A percentile compares a stretch with the other conserved stretches of the same genome.
These are phyloP conservation scores for Bryum argenteum DNA, from an alignment of 225 moss, liverwort and hornwort genomes.

Conservation along the genomic window DNA sequence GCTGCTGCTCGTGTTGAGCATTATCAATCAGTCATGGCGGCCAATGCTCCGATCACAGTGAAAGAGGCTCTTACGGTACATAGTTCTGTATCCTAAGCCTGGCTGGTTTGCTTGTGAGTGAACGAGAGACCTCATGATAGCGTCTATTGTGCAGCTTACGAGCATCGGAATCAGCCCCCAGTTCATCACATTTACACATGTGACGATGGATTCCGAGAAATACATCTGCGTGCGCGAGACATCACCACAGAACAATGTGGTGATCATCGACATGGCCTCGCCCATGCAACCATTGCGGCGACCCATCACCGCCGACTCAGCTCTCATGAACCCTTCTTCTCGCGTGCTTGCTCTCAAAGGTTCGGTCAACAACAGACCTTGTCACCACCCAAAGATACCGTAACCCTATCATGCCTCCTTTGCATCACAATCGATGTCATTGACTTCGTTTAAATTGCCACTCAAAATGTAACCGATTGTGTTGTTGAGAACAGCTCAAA, in stretches of 20 bases:
- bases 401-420: constrained; percentile 1
- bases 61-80: constrained; percentile 86
- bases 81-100: not conserved
- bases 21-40: constrained; percentile 61
- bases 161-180: constrained; percentile 88
- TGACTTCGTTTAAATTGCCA: not conserved
- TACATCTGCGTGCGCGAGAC: constrained; percentile 95
- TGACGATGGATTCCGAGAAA: constrained; percentile 96
- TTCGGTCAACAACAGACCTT: not conserved
- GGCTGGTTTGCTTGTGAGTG: not conserved
- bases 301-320: constrained; percentile 92
- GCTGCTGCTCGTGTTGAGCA: constrained; percentile 1
- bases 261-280: constrained; percentile 81
- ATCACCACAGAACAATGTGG: constrained; percentile 83
- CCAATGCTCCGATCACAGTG: constrained; percentile 90
- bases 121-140: not conserved
- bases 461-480: constrained; percentile 13
- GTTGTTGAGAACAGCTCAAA: constrained; percentile 65
- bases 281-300: constrained; percentile 86
- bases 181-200: constrained; percentile 90
- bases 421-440: not conserved
- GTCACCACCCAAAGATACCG: not conserved
- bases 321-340: constrained; percentile 82
- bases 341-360: constrained; percentile 94
- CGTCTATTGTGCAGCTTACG: constrained; percentile 54